Percentiles rank a stretch among this genome's conserved stretches.
These are phyloP conservation scores for Cucurbita argyrosperma DNA, from an alignment of 306 rosid genomes.

Conservation along the genomic window DNA sequence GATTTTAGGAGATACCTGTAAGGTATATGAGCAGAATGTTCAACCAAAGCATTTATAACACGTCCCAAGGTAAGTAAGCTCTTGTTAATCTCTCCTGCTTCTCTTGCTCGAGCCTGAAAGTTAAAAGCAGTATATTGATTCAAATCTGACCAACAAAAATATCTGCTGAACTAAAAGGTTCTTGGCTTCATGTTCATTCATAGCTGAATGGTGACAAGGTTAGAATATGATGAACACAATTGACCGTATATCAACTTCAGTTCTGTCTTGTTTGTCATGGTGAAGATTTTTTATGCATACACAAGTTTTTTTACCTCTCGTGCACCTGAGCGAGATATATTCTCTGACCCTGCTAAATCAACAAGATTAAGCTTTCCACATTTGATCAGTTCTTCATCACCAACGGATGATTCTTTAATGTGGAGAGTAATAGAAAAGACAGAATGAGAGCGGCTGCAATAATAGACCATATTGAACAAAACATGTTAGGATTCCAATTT, in stretches of 20 bases:
- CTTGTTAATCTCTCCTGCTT: constrained; percentile 98
- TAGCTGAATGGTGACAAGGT: not conserved
- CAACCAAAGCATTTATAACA: constrained; percentile 89
- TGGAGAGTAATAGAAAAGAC: constrained; percentile 73
- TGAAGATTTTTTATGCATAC: not conserved
- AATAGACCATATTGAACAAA: constrained; percentile 1
- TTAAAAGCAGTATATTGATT: not conserved
- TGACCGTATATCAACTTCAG: not conserved
- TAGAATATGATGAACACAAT: not conserved
- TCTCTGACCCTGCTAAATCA: constrained; percentile 96
- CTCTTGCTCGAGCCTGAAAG: constrained; percentile 89
- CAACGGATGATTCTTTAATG: constrained; percentile 71
- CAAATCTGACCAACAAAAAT: not conserved
- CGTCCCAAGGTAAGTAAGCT: constrained; percentile 97
- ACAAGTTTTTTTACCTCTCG: constrained; percentile 50
- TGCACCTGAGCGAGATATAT: constrained; percentile 91
- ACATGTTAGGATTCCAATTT: not conserved
- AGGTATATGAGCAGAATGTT: constrained; percentile 84
- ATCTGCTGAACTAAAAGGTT: not conserved
- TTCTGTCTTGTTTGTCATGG: not conserved
- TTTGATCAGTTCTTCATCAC: constrained; percentile 82
- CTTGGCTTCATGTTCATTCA: not conserved
- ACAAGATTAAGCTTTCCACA: constrained; percentile 99
- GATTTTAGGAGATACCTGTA: constrained; percentile 41
- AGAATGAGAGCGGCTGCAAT: constrained; percentile 93